Evolutionary conservation across 2,329 filamentous ascomycete genomes (phyloP), one percentile per base, ranked within the genome.

Genomic region (Exophiala alcalophila): DNA sequence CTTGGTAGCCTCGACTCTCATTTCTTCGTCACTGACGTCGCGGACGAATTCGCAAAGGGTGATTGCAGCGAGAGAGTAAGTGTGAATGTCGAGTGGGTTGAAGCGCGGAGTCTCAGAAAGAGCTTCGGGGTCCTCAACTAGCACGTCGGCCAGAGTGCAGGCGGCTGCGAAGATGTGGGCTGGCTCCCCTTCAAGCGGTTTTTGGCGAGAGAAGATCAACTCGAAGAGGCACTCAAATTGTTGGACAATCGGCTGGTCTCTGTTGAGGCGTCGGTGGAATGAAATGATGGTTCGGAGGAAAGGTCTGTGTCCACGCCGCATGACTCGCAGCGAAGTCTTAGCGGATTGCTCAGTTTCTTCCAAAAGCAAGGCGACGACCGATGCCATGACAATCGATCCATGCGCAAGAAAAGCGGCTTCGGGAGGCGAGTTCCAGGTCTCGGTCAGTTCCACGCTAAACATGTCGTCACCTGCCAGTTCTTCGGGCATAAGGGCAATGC

Each of bases 21-120:
- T 12, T 11, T 21, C 19, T 19, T 26, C 29, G 11, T 14, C 20
- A 11, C 11, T 37, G 11, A 35, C 25, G 14, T 47, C 31, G 31
- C 26, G 21, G 5, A 33, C 28, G 18, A 47, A 36, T 23, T 49
- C 48, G 25, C 44, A 44, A 12, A 49, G 38, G 26, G 51, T 47
- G 31, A 49, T 40, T 12, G 45, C 40, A 3, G 46, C 30, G 6
- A 50, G 16, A 11, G 51, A 44, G 28, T 34, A 49, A 20, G 33
- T 34, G 37, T 47, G 40, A 8, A 49, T 24, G 21, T 50, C 40
- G 18, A 54, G 26, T 8, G 51, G 51, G 14, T 48, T 52, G 40
- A 39, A 50, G 12, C 28, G 29, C 10, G 27, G 27, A 4, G 15
- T 32, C 20, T 19, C 9, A 11, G 36, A 15, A 15, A n/a, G 20